A percentile compares a stretch with the other conserved stretches of the same genome.
These are phyloP conservation scores for Yamadazyma endophytica DNA, from an alignment of 805 yeast species.

Conservation along the genomic window DNA sequence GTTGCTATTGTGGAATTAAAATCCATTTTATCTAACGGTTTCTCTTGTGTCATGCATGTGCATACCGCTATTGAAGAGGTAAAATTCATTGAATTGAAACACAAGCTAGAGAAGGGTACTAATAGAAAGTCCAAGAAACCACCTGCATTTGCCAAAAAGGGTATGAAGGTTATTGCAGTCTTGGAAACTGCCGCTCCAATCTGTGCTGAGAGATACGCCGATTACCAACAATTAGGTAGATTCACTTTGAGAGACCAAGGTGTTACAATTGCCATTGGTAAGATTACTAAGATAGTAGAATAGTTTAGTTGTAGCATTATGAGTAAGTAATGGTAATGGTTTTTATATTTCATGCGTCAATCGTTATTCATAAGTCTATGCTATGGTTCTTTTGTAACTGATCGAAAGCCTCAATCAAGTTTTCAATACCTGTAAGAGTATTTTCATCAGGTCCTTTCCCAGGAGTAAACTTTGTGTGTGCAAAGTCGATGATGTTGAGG, in stretches of 20 bases:
- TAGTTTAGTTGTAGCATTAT: slow-evolving; percentile 41
- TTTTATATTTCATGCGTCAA: neutral
- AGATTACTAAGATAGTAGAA: slow-evolving; percentile 70
- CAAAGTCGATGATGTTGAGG: slow-evolving; percentile 79
- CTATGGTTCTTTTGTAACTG: neutral
- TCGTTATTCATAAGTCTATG: neutral
- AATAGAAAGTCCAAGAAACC: slow-evolving; percentile 95
- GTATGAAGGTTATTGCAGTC: slow-evolving; percentile 95
- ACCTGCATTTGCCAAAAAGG: slow-evolving; percentile 97
- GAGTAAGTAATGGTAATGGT: neutral
- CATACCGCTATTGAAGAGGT: slow-evolving; percentile 99
- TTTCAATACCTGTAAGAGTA: slow-evolving; percentile 64
- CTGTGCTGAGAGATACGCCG: slow-evolving; percentile 88
- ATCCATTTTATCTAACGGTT: slow-evolving; percentile 91
- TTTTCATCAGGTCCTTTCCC: slow-evolving; percentile 72
- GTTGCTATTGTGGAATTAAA: slow-evolving; percentile 95
- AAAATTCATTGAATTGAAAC: slow-evolving; percentile 71
- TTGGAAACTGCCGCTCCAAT: slow-evolving; percentile 83
- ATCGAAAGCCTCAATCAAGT: slow-evolving; percentile 46
- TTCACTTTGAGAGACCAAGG: slow-evolving; percentile 99
- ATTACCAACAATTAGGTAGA: slow-evolving; percentile 95
- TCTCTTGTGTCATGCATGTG: slow-evolving; percentile 96
- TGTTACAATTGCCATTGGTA: slow-evolving; percentile 96
- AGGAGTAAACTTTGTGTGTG: slow-evolving; percentile 67
- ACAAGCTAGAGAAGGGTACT: slow-evolving; percentile 93